Evolutionary conservation across 768 basidiomycete species (phyloP), one percentile per base, ranked within the genome.

Genomic region (Trametes cingulata): DNA sequence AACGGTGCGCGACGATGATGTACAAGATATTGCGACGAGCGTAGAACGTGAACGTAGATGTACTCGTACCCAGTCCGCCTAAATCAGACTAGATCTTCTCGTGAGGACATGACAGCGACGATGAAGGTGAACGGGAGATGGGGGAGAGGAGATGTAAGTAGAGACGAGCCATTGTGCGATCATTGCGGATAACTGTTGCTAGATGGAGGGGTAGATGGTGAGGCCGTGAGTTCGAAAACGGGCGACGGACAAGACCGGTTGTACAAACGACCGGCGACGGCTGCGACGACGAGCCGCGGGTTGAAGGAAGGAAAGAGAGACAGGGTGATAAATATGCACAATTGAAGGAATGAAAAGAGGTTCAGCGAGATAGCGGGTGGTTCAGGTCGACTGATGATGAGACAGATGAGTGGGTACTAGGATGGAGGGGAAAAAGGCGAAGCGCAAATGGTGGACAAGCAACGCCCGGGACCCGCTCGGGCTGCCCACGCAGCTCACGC

Each of bases 401-500:
- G 43, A 49, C 39, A 39, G 33, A 45, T 19, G 49, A 22, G 12
- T 42, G 3, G 22, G 24, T 15, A 52, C 17, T 15, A 29, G 25
- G 48, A 37, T 53, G 49, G 24, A 58, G n/a, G n/a, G n/a, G n/a
- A 62, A 63, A 51, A 65, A 55, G 51, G 48, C 51, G 50, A 46
- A 65, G 62, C n/a, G n/a, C n/a, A n/a, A n/a, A n/a, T n/a, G n/a
- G n/a, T n/a, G 64, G 59, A 36, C 56, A 51, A 49, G 53, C 15
- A 49, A 58, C 29, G 60, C 54, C 56, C 48, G 52, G 42, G 50
- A 52, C 52, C 66, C 43, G 65, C 45, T 29, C 37, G 25, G 55
- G 40, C 27, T 24, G 17, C 27, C 40, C 36, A 10, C 29, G 10
- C 48, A 47, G 45, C 48, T 75, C 77, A 93, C 68, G 89, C 91